These are phyloP conservation scores for Fusarium euwallaceae DNA, from an alignment of 2,329 filamentous ascomycete genomes.

Conservation along the genomic window DNA sequence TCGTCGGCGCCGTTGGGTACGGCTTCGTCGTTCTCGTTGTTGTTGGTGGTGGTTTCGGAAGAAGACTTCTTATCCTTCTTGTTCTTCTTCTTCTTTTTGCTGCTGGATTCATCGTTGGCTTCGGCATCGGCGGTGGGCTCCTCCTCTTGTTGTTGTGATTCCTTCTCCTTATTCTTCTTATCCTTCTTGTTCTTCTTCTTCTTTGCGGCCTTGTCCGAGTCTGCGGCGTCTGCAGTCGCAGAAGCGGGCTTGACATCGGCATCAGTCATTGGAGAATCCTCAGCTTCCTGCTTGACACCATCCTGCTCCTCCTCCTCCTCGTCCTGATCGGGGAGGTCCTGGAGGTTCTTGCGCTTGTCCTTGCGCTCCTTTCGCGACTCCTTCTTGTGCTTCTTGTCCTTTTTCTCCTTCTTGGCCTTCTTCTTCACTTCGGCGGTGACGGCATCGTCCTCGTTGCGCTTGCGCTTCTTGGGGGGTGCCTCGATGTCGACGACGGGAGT, in stretches of 20 bases:
- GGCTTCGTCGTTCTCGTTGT: conserved; percentile 20
- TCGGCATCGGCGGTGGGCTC: conserved; percentile 36
- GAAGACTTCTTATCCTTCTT: conserved; percentile 45
- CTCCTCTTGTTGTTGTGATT: conserved; percentile 22
- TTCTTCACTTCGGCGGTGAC: conserved; percentile 47
- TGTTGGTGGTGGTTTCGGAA: conserved; percentile 23
- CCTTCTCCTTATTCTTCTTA: conserved; percentile 49
- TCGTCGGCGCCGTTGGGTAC: conserved; percentile 14
- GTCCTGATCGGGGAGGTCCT: conserved; percentile 53
- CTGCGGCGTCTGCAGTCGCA: conserved; percentile 33
- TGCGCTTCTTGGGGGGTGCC: conserved; percentile 53
- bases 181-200: conserved; percentile 49
- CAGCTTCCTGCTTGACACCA: conserved; percentile 21
- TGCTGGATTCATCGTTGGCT: conserved; percentile 49
- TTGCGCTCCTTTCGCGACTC: conserved; percentile 57
- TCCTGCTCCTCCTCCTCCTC: conserved; percentile 32
- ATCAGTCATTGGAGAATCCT: conserved; percentile 44
- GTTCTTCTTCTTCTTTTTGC: conserved; percentile 51
- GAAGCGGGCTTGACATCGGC: conserved; percentile 38
- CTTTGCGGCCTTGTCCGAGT: conserved; percentile 42
- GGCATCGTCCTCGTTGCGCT: conserved; percentile 49
- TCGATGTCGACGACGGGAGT: conserved; percentile 40
- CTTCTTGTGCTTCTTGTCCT: conserved; percentile 51
- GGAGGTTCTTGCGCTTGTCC: conserved; percentile 55
- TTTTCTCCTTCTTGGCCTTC: conserved; percentile 53